Evolutionary conservation across 805 yeast genomes (phyloP).

Genomic region (Blastobotrys terrestris): DNA sequence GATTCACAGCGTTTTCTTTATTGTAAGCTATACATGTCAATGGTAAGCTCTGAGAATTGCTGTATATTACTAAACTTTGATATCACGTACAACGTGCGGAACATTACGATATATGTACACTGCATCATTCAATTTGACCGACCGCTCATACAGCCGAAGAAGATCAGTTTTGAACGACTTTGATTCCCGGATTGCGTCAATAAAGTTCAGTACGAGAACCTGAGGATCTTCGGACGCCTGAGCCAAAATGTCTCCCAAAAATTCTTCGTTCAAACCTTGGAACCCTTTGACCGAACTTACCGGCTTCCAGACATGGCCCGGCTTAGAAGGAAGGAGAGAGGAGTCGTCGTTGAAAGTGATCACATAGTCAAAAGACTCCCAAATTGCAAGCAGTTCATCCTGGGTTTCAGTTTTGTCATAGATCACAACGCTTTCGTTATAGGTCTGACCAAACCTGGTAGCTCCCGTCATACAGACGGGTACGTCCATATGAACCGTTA

Average conservation of each 20-base stretch:
- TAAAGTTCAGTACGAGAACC: no score
- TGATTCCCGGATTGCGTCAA: no score
- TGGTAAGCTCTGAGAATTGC: no score
- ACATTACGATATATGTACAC: no score
- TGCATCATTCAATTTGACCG: no score
- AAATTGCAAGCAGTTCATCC: conserved; percentile 32
- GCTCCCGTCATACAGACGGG: conserved; percentile 86
- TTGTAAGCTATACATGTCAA: no score
- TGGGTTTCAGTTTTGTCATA: conserved; percentile 75
- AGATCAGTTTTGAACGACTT: no score
- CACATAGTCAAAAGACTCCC: conserved; percentile 47
- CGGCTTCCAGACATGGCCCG: conserved; percentile 37
- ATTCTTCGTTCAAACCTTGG: conserved; percentile 34
- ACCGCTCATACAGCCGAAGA: no score
- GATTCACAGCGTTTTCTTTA: no score
- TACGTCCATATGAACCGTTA: conserved; percentile 63
- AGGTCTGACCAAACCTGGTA: conserved; percentile 62
- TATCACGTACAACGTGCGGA: no score
- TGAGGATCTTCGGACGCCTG: no score
- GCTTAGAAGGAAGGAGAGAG: conserved; percentile 4
- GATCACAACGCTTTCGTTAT: conserved; percentile 15
- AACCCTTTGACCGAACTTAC: conserved; percentile 37
- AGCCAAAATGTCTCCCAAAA: background rate
- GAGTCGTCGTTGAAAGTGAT: conserved; percentile 35
- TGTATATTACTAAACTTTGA: no score